Evolutionary conservation across 2,329 filamentous ascomycete species (phyloP).

Genomic region (Plenodomus biglobosus): DNA sequence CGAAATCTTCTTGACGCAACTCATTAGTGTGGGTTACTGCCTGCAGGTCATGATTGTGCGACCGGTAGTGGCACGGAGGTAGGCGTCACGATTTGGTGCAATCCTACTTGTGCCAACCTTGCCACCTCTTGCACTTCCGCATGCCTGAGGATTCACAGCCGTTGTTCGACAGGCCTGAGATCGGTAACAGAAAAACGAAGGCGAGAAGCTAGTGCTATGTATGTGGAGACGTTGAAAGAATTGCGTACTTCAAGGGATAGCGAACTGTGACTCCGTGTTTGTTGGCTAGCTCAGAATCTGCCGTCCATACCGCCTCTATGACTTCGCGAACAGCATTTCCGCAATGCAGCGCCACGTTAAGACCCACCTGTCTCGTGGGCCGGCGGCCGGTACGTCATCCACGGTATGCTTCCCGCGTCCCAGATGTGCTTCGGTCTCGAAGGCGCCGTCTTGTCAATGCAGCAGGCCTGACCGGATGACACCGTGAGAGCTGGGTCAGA

Average conservation of each 20-base stretch:
- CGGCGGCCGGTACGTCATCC: constrained; percentile 39
- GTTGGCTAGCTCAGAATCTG: constrained; percentile 14
- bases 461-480: constrained; percentile 9
- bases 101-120: constrained; percentile 1
- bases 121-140: neutral
- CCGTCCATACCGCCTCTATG: constrained; percentile 12
- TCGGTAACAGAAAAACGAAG: no score
- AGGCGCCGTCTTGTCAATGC: neutral
- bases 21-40: constrained; percentile 6
- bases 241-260: constrained; percentile 18
- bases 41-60: neutral
- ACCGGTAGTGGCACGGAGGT: constrained; percentile 12
- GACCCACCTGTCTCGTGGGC: constrained; percentile 43
- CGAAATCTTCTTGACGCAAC: constrained; percentile 18
- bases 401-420: constrained; percentile 35
- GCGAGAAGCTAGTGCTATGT: neutral
- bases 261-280: constrained; percentile 11
- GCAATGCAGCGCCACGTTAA: constrained; percentile 40
- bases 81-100: constrained; percentile 2
- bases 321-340: constrained; percentile 25
- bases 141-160: neutral
- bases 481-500: neutral
- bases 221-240: constrained; percentile 9
- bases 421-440: constrained; percentile 30
- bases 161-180: neutral